These are phyloP conservation scores for Panicum hallii DNA, from an alignment of 202 grass and related monocot genomes.

Conservation along the genomic window DNA sequence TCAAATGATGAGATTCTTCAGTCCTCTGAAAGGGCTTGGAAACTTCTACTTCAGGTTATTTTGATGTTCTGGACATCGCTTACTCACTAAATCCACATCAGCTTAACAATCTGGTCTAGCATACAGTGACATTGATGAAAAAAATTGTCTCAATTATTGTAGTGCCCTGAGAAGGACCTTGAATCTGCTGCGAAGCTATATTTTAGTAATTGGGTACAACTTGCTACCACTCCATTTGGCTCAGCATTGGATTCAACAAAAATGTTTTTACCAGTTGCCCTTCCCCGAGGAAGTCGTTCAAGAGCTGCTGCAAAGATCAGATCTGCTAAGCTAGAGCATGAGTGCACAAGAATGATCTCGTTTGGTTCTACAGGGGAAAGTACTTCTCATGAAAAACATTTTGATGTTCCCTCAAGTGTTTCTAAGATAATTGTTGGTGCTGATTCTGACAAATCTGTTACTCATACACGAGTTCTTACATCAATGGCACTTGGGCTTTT, in stretches of 20 bases:
- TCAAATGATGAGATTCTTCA: slow-evolving; percentile 95
- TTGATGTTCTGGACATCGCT: slow-evolving; percentile 27
- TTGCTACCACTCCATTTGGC: slow-evolving; percentile 95
- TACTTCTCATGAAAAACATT: slow-evolving; percentile 55
- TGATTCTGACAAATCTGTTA: slow-evolving; percentile 97
- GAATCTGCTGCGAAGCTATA: slow-evolving; percentile 73
- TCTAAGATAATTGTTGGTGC: slow-evolving; percentile 83
- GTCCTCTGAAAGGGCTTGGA: slow-evolving; percentile 96
- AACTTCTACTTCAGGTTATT: slow-evolving; percentile 89
- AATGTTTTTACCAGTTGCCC: slow-evolving; percentile 96
- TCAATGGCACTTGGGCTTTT: slow-evolving; percentile 91
- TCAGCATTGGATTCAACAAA: slow-evolving; percentile 71
- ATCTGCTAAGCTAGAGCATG: slow-evolving; percentile 67
- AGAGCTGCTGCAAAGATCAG: slow-evolving; percentile 97
- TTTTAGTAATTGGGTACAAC: slow-evolving; percentile 81
- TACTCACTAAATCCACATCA: slow-evolving; percentile 35
- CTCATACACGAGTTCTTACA: slow-evolving; percentile 82
- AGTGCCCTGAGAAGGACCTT: slow-evolving; percentile 89
- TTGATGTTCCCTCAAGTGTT: slow-evolving; percentile 61
- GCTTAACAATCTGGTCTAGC: slow-evolving; percentile 21
- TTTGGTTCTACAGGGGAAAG: slow-evolving; percentile 74
- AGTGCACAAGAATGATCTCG: slow-evolving; percentile 58
- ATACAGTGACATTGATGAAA: slow-evolving; percentile 46
- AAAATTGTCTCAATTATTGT: slow-evolving; percentile 47
- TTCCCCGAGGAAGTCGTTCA: slow-evolving; percentile 90